Conservation (phyloP, 2,329 filamentous ascomycete species). For the Sclerotiophoma versabilis region DNA sequence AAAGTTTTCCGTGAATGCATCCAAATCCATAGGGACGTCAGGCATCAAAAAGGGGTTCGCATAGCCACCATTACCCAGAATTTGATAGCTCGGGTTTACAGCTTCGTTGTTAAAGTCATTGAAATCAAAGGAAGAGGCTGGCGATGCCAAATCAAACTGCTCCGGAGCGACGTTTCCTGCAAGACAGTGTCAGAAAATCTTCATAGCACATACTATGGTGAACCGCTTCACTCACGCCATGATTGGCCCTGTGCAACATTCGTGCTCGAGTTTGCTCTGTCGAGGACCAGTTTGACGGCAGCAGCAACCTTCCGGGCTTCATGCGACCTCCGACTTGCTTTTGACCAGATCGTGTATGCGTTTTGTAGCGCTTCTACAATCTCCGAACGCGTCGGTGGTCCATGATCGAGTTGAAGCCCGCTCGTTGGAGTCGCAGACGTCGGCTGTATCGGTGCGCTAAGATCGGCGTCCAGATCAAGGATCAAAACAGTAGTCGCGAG, state of each 20-base stretch:
- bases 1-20: conserved; percentile 23
- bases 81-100: conserved; percentile 2
- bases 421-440: background rate
- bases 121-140: conserved; percentile 26
- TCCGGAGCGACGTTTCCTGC: conserved; percentile 5
- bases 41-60: conserved; percentile 25
- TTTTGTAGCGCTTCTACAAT: conserved; percentile 33
- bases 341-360: conserved; percentile 35
- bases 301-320: conserved; percentile 41
- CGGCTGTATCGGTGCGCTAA: conserved; percentile 23
- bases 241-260: background rate
- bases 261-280: conserved; percentile 23
- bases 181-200: background rate
- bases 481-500: conserved; percentile 58
- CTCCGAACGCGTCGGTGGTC: conserved; percentile 33
- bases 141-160: conserved; percentile 11
- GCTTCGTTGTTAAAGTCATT: conserved; percentile 15
- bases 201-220: background rate
- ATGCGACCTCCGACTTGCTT: conserved; percentile 35
- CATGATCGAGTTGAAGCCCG: conserved; percentile 27
- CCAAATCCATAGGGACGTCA: conserved; percentile 35
- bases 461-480: conserved; percentile 50
- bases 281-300: conserved; percentile 38
- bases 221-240: conserved; percentile 14
- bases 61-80: conserved; percentile 14